Conservation (phyloP, 257 asterid genomes). For the Solanum chiquidenum region DNA sequence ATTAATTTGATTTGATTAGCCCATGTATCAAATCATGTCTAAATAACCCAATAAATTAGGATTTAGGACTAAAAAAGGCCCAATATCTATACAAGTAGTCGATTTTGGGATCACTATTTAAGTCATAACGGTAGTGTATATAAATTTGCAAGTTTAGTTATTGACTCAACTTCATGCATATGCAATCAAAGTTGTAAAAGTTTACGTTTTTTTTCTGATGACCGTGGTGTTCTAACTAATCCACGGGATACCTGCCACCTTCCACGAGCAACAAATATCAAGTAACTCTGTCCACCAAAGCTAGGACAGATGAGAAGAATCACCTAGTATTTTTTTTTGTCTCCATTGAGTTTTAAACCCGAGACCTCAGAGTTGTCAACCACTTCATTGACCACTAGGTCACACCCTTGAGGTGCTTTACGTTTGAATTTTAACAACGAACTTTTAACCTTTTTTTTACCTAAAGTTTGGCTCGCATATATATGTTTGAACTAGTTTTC, state of each 20-base stretch:
- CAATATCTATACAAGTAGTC: not conserved
- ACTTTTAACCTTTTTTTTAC: not conserved
- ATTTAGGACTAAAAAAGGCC: not conserved
- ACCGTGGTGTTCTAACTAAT: not conserved
- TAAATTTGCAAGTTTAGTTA: not conserved
- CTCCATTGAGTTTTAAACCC: not conserved
- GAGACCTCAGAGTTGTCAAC: not conserved
- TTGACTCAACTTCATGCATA: not conserved
- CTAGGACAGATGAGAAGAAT: not conserved
- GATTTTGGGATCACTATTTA: not conserved
- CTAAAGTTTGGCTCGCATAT: not conserved
- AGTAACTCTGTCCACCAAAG: not conserved
- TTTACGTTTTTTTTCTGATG: not conserved
- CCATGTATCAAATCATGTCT: not conserved
- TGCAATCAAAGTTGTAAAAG: not conserved
- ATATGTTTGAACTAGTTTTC: no score
- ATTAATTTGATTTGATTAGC: not conserved
- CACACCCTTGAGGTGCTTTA: no score
- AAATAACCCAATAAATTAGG: not conserved
- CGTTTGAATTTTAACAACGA: not conserved
- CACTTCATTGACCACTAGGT: no score
- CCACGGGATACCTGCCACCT: not conserved
- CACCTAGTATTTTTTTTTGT: not conserved
- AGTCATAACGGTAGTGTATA: not conserved
- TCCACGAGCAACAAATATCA: not conserved